These are phyloP conservation scores for Fusarium mundagurra DNA, from an alignment of 2,329 filamentous ascomycete species.

Conservation along the genomic window DNA sequence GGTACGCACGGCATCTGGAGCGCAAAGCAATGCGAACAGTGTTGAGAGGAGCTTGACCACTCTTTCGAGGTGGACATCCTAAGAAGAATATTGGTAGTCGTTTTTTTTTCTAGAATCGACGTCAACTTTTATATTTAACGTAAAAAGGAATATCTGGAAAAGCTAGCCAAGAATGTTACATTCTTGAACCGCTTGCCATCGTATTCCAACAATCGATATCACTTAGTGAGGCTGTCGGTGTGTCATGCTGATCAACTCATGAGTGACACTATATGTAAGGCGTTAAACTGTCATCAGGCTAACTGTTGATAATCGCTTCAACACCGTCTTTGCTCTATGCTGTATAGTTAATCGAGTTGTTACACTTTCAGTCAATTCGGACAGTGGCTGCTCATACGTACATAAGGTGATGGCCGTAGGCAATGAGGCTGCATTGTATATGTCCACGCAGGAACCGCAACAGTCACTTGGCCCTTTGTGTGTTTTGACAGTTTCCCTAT, in stretches of 20 bases:
- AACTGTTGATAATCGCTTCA: no score
- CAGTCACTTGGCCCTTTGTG: not conserved
- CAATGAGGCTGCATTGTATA: not conserved
- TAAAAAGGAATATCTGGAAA: not conserved
- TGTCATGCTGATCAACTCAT: not conserved
- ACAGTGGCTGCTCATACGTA: not conserved
- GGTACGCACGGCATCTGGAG: not conserved
- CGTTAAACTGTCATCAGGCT: no score
- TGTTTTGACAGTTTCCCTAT: not conserved
- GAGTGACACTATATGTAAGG: not conserved
- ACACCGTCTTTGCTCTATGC: not conserved
- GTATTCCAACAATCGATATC: not conserved
- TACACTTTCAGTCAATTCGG: not conserved
- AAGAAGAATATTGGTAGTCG: not conserved
- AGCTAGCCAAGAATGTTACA: not conserved
- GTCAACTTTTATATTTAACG: not conserved
- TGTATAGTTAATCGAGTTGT: not conserved
- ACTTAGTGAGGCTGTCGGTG: not conserved
- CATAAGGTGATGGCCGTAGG: not conserved
- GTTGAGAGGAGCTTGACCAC: not conserved
- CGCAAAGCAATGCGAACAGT: not conserved
- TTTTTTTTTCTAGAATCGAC: not conserved
- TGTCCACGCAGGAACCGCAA: no score
- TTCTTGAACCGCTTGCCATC: not conserved
- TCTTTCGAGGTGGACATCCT: not conserved